These are phyloP conservation scores for Candida sphagnicola DNA, from an alignment of 805 yeast species.

Conservation along the genomic window DNA sequence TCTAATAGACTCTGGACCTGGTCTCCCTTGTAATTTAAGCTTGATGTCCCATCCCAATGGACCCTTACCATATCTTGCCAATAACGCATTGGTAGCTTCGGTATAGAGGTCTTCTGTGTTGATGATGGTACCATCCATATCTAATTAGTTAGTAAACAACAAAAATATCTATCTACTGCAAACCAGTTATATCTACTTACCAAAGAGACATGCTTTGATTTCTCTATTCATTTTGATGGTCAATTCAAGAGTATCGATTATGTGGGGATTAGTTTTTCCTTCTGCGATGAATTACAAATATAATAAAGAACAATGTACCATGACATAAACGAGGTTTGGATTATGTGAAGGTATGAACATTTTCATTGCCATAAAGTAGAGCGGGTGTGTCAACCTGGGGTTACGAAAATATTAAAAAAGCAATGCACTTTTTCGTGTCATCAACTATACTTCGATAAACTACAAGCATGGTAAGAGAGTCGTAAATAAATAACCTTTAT, in stretches of 20 bases:
- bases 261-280: no score
- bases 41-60: slow-evolving; percentile 89
- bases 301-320: no score
- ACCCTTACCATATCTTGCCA: slow-evolving; percentile 69
- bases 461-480: no score
- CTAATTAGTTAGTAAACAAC: slow-evolving; percentile 28
- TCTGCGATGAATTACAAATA: no score
- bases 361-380: no score
- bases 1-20: slow-evolving; percentile 72
- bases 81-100: slow-evolving; percentile 61
- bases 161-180: neutral
- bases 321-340: no score
- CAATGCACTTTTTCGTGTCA: no score
- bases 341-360: no score
- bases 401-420: no score
- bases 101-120: slow-evolving; percentile 94
- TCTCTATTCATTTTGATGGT: slow-evolving; percentile 6
- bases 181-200: slow-evolving; percentile 32
- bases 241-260: no score
- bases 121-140: slow-evolving; percentile 93
- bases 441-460: no score
- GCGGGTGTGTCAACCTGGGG: no score
- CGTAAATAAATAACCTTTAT: neutral
- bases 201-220: slow-evolving; percentile 69
- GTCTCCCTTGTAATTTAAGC: slow-evolving; percentile 83